Evolutionary conservation across 345 rosid species (phyloP).

Genomic region (Diplotaxis tenuifolia): DNA sequence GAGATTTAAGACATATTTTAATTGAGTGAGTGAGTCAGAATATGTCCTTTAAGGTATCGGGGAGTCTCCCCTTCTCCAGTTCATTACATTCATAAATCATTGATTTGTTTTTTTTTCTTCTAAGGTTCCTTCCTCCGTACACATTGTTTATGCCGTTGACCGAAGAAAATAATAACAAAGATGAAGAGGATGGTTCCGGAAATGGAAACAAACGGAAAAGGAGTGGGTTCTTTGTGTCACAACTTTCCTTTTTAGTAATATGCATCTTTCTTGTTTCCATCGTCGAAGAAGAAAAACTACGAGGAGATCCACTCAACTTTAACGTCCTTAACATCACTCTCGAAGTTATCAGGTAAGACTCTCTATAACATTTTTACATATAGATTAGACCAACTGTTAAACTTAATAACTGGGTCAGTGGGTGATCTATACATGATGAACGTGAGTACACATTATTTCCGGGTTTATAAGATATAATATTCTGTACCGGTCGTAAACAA

Average conservation of each 20-base stretch:
- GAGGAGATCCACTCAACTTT: conserved; percentile 61
- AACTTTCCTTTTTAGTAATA: conserved; percentile 44
- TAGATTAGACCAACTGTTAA: background rate
- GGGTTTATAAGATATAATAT: background rate
- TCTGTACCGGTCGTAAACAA: background rate
- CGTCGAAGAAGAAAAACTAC: conserved; percentile 46
- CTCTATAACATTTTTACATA: background rate
- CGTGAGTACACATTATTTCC: background rate
- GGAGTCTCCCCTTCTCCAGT: background rate
- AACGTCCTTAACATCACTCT: conserved; percentile 51
- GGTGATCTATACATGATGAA: background rate
- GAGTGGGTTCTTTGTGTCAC: conserved; percentile 38
- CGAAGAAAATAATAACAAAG: background rate
- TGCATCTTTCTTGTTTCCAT: conserved; percentile 52
- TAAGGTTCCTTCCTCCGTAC: conserved; percentile 64
- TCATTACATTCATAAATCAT: background rate
- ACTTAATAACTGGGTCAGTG: background rate
- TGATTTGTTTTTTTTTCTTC: background rate
- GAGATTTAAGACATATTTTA: background rate
- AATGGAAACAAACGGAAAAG: conserved; percentile 4
- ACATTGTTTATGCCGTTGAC: conserved; percentile 42
- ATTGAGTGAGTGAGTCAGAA: background rate
- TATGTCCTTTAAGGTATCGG: conserved; percentile 14
- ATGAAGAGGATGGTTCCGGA: background rate
- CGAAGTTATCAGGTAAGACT: conserved; percentile 58